Evolutionary conservation across 1,139 yeast species (phyloP).

Genomic region (Ogataea hybrid): DNA sequence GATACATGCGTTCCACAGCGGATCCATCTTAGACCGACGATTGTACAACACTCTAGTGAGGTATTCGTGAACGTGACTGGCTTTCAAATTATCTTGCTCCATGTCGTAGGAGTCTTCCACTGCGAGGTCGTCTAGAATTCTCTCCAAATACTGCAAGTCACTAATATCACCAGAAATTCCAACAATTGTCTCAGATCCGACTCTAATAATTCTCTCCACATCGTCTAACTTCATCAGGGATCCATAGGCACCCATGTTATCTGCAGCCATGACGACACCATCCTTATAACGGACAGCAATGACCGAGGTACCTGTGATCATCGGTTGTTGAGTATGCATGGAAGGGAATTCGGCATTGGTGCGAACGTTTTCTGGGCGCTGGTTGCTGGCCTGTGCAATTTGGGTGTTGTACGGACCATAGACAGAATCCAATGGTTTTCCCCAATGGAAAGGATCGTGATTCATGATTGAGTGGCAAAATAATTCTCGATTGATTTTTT

Average conservation of each 20-base stretch:
- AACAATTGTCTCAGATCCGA: conserved; percentile 83
- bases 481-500: conserved; percentile 41
- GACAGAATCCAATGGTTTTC: conserved; percentile 79
- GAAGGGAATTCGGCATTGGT: conserved; percentile 51
- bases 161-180: conserved; percentile 96
- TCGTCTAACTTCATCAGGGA: conserved; percentile 85
- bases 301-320: conserved; percentile 95
- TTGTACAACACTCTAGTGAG: conserved; percentile 79
- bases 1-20: conserved; percentile 91
- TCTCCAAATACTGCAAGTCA: conserved; percentile 82
- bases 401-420: conserved; percentile 77
- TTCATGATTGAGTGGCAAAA: conserved; percentile 52
- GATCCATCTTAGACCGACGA: conserved; percentile 91
- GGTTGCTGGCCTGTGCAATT: conserved; percentile 59
- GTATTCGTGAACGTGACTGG: conserved; percentile 87
- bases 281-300: conserved; percentile 85
- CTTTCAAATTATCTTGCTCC: conserved; percentile 68
- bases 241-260: conserved; percentile 91
- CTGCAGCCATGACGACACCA: conserved; percentile 95
- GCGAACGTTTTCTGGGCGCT: conserved; percentile 17
- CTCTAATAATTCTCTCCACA: conserved; percentile 78
- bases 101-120: conserved; percentile 77
- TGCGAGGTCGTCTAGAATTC: conserved; percentile 74
- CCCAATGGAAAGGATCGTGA: conserved; percentile 96
- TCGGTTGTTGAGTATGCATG: conserved; percentile 90